phyloP scores from a whole-genome alignment of 805 yeast genomes.

The Wickerhamiella occidentalis region DNA sequence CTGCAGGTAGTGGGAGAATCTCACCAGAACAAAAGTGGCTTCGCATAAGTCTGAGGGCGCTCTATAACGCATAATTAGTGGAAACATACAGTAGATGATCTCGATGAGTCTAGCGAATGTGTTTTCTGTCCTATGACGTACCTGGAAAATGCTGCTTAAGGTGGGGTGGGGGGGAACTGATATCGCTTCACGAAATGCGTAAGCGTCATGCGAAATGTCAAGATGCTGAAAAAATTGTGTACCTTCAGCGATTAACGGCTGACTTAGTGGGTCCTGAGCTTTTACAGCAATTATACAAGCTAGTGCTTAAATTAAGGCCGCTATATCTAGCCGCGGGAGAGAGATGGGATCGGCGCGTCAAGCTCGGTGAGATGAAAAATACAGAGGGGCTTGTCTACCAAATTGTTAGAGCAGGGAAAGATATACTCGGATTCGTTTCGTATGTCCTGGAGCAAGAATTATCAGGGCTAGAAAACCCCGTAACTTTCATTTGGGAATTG shows the following conservation, averaged over 20 bases:
- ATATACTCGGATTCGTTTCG: conserved; percentile 19
- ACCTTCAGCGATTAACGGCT: not conserved
- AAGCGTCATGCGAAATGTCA: not conserved
- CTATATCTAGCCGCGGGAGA: conserved; percentile 21
- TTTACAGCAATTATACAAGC: conserved; percentile 17
- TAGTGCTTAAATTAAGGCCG: conserved; percentile 19
- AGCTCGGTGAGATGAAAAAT: conserved; percentile 21
- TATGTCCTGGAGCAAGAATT: conserved; percentile 14
- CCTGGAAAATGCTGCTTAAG: too few relatives aligned
- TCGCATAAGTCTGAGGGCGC: not conserved
- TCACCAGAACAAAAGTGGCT: not conserved
- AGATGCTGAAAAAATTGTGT: not conserved
- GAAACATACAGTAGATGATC: too few relatives aligned
- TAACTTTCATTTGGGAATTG: conserved; percentile 23
- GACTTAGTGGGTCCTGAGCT: not conserved
- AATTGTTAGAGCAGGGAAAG: conserved; percentile 3
- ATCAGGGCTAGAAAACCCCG: not conserved
- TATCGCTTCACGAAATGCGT: not conserved
- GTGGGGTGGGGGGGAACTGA: too few relatives aligned
- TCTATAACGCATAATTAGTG: too few relatives aligned
- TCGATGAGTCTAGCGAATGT: too few relatives aligned
- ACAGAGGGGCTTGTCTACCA: conserved; percentile 17
- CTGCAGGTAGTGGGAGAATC: not conserved
- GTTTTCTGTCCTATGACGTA: too few relatives aligned
- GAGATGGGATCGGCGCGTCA: conserved; percentile 21